A percentile compares a stretch with the other conserved stretches of the same genome.
Conservation (phyloP, 2,329 filamentous ascomycete species). For the Zymoseptoria brevis region DNA sequence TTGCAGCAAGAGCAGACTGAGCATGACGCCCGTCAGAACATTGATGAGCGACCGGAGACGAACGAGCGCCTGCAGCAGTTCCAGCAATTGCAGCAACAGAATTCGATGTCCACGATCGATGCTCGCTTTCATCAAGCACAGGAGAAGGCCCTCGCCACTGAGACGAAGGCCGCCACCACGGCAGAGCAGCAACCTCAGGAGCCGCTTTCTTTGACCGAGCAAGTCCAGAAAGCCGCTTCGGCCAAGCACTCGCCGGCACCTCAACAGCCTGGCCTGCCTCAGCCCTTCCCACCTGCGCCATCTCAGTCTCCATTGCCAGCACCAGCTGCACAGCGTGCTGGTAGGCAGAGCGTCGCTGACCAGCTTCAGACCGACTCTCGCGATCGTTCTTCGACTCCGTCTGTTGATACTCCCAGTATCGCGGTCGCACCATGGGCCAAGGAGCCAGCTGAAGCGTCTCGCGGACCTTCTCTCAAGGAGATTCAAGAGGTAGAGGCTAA, state of each 20-base stretch:
- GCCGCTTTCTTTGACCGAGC: slow-evolving; percentile 67
- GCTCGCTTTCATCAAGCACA: slow-evolving; percentile 14
- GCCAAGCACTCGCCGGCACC: slow-evolving; percentile 50
- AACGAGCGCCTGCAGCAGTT: slow-evolving; percentile 75
- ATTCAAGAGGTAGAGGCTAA: slow-evolving; percentile 94
- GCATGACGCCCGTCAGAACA: slow-evolving; percentile 40
- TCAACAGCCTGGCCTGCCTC: slow-evolving; percentile 56
- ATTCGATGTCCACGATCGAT: slow-evolving; percentile 9
- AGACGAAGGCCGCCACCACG: slow-evolving; percentile 1
- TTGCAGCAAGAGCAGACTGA: slow-evolving; percentile 55
- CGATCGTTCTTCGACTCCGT: slow-evolving; percentile 72
- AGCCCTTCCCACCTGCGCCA: slow-evolving; percentile 63
- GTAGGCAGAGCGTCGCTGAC: slow-evolving; percentile 72
- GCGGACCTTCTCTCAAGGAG: slow-evolving; percentile 86
- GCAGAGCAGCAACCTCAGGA: slow-evolving; percentile 35
- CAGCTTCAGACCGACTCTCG: slow-evolving; percentile 55
- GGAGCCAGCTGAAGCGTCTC: slow-evolving; percentile 62
- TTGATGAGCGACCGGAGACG: slow-evolving; percentile 38
- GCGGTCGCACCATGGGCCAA: slow-evolving; percentile 94
- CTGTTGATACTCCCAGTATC: slow-evolving; percentile 54
- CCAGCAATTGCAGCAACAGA: slow-evolving; percentile 58
- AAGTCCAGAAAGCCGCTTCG: slow-evolving; percentile 68
- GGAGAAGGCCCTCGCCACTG: slow-evolving; percentile 29
- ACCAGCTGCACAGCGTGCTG: slow-evolving; percentile 74
- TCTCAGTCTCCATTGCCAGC: slow-evolving; percentile 78